Evolutionary conservation across 2,329 filamentous ascomycete species (phyloP).

Genomic region (Hymenoscyphus salicellus): DNA sequence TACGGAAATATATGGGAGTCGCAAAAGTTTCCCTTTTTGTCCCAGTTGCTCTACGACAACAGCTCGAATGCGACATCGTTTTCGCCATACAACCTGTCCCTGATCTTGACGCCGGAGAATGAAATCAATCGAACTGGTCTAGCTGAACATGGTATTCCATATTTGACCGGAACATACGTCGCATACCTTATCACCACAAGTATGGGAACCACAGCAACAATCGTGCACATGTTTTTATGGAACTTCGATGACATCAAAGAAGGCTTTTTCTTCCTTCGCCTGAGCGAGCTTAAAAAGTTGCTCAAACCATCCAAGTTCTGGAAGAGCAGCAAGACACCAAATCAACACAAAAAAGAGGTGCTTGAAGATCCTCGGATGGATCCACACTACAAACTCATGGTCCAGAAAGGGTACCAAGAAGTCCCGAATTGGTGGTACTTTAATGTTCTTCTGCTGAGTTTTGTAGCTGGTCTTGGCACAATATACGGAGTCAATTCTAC

Average conservation of each 20-base stretch:
- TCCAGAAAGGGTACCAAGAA: slow-evolving; percentile 46
- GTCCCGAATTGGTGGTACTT: slow-evolving; percentile 58
- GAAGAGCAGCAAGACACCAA: slow-evolving; percentile 12
- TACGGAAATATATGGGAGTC: slow-evolving; percentile 43
- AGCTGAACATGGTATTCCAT: slow-evolving; percentile 41
- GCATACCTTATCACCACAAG: slow-evolving; percentile 44
- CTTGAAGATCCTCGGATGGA: slow-evolving; percentile 32
- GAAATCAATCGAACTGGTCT: slow-evolving; percentile 40
- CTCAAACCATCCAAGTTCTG: slow-evolving; percentile 17
- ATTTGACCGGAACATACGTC: slow-evolving; percentile 41
- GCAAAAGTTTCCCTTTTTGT: slow-evolving; percentile 42
- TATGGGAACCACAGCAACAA: slow-evolving; percentile 45
- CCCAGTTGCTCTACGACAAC: slow-evolving; percentile 41
- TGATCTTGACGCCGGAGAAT: slow-evolving; percentile 40
- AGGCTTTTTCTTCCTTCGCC: slow-evolving; percentile 30
- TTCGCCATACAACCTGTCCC: slow-evolving; percentile 42
- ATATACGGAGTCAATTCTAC: slow-evolving; percentile 63
- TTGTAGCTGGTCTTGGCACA: slow-evolving; percentile 43
- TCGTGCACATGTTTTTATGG: slow-evolving; percentile 45
- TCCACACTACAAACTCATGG: slow-evolving; percentile 44
- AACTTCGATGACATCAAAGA: slow-evolving; percentile 40
- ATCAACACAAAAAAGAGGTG: slow-evolving; percentile 19
- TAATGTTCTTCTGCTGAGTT: slow-evolving; percentile 44
- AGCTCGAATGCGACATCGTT: slow-evolving; percentile 38
- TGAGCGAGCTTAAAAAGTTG: slow-evolving; percentile 10